Percentiles rank a stretch among this genome's conserved stretches.
phyloP scores from a whole-genome alignment of 2,329 filamentous ascomycete species.

The Paecilomyces sp. region DNA sequence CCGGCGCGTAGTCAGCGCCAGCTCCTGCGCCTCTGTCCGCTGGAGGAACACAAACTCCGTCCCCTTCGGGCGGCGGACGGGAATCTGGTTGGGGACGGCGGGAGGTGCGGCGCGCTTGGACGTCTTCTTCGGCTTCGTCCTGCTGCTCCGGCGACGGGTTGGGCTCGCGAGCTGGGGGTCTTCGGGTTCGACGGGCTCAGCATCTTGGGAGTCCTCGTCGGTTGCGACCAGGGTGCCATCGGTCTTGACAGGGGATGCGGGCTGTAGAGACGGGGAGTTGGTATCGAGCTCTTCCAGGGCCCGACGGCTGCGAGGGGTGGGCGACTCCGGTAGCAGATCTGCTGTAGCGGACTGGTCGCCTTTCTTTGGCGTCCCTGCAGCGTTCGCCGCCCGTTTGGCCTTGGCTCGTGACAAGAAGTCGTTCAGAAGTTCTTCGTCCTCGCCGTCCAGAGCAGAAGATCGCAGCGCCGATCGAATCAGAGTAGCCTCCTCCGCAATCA shows the following conservation, averaged over 20 bases:
- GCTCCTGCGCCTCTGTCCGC: conserved; percentile 33
- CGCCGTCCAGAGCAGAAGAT: conserved; percentile 28
- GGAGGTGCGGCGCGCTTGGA: conserved; percentile 15
- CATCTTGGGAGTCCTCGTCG: conserved; percentile 2
- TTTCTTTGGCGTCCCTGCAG: conserved; percentile 12
- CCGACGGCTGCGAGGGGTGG: conserved; percentile 25
- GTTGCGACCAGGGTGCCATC: conserved; percentile 9
- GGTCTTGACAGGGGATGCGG: conserved; percentile 23
- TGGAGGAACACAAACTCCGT: conserved; percentile 39
- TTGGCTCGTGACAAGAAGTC: conserved; percentile 34
- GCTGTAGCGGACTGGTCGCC: conserved; percentile 9
- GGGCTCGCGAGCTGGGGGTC: conserved; percentile 17
- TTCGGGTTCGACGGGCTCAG: conserved; percentile 6
- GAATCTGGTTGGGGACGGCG: conserved; percentile 29
- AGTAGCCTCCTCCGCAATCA: conserved; percentile 23
- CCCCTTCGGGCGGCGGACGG: conserved; percentile 37
- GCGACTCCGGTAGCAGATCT: conserved; percentile 10
- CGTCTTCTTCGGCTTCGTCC: conserved; percentile 18
- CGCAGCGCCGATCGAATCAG: conserved; percentile 29
- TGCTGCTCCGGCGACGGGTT: conserved; percentile 28
- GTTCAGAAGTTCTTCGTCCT: conserved; percentile 32
- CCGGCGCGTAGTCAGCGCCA: conserved; percentile 33
- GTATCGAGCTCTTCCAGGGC: conserved; percentile 29
- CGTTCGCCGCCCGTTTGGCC: conserved; percentile 33
- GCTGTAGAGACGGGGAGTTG: conserved; percentile 33